These are phyloP conservation scores for Thuja plicata DNA, from an alignment of 83 land plant species.

Conservation along the genomic window DNA sequence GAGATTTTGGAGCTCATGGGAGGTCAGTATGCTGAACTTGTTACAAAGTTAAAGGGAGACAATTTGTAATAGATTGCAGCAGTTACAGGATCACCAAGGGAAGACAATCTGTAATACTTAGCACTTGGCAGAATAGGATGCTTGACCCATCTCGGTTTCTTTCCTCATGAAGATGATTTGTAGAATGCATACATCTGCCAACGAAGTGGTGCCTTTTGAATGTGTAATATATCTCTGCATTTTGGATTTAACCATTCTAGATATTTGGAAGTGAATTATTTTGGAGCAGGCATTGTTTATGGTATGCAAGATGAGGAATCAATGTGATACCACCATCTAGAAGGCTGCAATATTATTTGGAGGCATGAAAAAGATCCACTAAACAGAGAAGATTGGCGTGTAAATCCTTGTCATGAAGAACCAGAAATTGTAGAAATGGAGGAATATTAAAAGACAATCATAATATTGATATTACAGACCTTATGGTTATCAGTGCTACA, in stretches of 20 bases:
- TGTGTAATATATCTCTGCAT: too few relatives aligned
- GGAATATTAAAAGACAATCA: too few relatives aligned
- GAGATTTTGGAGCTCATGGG: constrained; percentile 92
- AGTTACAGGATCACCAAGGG: not conserved
- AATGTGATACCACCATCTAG: not conserved
- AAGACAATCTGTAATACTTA: not conserved
- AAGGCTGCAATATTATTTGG: not conserved
- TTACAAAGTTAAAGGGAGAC: constrained; percentile 77
- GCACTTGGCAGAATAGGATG: not conserved
- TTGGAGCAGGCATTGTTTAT: not conserved
- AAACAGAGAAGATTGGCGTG: not conserved
- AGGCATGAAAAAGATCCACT: not conserved
- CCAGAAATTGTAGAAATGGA: not conserved
- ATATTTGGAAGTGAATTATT: not conserved
- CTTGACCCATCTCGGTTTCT: not conserved
- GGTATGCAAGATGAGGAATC: not conserved
- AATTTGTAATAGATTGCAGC: not conserved
- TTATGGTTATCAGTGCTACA: too few relatives aligned
- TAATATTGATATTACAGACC: too few relatives aligned
- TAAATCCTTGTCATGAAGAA: not conserved
- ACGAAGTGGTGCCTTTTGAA: not conserved
- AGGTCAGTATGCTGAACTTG: constrained; percentile 83
- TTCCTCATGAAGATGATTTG: not conserved
- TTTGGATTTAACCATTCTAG: not conserved
- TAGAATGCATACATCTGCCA: not conserved